These are phyloP conservation scores for Bipolaris cookei DNA, from an alignment of 2,329 filamentous ascomycete species.

Conservation along the genomic window DNA sequence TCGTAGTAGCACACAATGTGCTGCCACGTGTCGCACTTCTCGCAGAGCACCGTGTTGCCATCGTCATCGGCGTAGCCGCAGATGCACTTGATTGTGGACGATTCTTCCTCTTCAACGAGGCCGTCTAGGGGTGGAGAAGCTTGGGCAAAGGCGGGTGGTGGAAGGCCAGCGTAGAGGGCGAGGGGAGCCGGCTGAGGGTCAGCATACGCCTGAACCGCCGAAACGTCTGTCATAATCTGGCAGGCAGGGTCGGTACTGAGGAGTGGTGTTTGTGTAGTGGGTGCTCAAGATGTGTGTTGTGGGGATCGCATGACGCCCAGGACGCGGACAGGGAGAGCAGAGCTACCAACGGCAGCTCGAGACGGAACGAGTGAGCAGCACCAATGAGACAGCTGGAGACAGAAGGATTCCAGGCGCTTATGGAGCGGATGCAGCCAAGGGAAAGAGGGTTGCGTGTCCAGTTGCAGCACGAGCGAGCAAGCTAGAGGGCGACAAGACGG, in stretches of 20 bases:
- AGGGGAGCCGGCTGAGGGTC: conserved; percentile 50
- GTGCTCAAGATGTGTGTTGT: conserved; percentile 47
- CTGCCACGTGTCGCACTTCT: conserved; percentile 96
- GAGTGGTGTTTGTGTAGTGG: conserved; percentile 34
- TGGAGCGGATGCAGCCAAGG: conserved; percentile 22
- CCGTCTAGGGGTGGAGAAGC: conserved; percentile 46
- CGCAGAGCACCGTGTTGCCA: conserved; percentile 96
- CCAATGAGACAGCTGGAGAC: conserved; percentile 20
- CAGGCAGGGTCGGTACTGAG: conserved; percentile 32
- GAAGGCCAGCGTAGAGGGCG: conserved; percentile 38
- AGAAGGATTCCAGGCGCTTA: conserved; percentile 17
- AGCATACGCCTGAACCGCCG: conserved; percentile 52
- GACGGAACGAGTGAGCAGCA: conserved; percentile 33
- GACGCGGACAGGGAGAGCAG: conserved; percentile 41
- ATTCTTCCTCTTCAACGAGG: conserved; percentile 71
- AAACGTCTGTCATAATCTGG: conserved; percentile 54
- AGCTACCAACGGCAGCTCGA: conserved; percentile 32
- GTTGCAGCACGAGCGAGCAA: conserved; percentile 28
- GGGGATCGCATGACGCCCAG: conserved; percentile 53
- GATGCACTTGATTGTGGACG: conserved; percentile 97
- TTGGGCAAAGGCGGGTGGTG: conserved; percentile 45
- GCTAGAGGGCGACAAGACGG: conserved; percentile 28
- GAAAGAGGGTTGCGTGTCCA: conserved; percentile 39
- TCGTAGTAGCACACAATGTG: conserved; percentile 98
- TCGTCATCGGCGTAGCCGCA: conserved; percentile 94